phyloP scores from a whole-genome alignment of 2,329 filamentous ascomycete genomes.

The Talaromyces sp. region DNA sequence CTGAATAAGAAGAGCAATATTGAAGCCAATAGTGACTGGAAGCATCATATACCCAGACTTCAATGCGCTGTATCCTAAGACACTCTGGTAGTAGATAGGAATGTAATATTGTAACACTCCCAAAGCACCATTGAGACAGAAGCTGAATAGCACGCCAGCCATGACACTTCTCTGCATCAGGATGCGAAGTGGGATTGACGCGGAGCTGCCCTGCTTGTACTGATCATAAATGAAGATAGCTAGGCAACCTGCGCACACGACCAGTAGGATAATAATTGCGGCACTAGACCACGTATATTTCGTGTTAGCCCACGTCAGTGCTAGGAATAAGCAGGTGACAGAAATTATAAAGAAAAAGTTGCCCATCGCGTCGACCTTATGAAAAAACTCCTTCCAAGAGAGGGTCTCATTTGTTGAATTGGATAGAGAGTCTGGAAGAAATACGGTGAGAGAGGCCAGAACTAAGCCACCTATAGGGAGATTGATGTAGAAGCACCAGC shows the following conservation, averaged over 20 bases:
- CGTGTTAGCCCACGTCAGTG: conserved; percentile 6
- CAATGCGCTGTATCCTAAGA: neutral
- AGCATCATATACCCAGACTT: conserved; percentile 10
- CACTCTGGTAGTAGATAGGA: conserved; percentile 7
- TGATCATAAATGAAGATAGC: conserved; percentile 7
- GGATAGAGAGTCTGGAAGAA: neutral
- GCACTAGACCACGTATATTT: conserved; percentile 7
- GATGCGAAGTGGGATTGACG: conserved; percentile 3
- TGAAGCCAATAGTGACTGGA: neutral
- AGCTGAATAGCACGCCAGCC: conserved; percentile 7
- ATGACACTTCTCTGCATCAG: conserved; percentile 6
- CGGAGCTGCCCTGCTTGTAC: neutral
- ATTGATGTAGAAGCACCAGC: conserved; percentile 55
- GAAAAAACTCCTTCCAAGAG: neutral
- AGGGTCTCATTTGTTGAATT: neutral
- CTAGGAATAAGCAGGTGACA: conserved; percentile 4
- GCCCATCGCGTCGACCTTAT: conserved; percentile 3
- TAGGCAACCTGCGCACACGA: conserved; percentile 1
- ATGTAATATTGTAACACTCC: conserved; percentile 9
- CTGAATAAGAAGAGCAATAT: conserved; percentile 3
- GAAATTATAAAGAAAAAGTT: conserved; percentile 5
- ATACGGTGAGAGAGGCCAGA: neutral
- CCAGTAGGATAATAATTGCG: neutral
- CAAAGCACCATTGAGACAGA: conserved; percentile 1
- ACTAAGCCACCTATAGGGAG: neutral